Evolutionary conservation across 129 eudicot species (phyloP), one percentile per base, ranked within the genome.

Genomic region (Rutidosis leptorrhynchoides): DNA sequence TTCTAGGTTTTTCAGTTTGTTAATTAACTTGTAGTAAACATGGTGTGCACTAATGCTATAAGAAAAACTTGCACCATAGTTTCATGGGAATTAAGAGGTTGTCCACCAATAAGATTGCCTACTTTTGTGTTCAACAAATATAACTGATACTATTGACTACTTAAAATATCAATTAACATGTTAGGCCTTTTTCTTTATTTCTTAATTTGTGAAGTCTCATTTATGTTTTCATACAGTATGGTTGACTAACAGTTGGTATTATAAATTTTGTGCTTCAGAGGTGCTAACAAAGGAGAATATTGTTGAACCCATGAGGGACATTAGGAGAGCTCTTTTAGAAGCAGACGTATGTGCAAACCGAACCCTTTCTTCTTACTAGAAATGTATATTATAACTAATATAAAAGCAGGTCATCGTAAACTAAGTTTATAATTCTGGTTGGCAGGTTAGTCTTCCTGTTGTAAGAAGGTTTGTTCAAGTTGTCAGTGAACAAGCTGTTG

Each of bases 361-460:
- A 15, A 19, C 2, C 5, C 19, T 51, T 26, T 72, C 26, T 29
- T 64, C 55, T 32, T 24, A 54, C 55, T 14, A 45, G 6, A 71
- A 61, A 57, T 43, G 42, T 10, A 55, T 55, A 55, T 33, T 55
- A 23, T 20, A 21, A 9, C 1, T 48, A 37, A 15, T 20, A 19
- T 9, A 15, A 21, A 15, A 59, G 33, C 30, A 20, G 55, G 22
- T 19, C 45, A 61, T 51, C 52, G 28, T 49, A 57, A 24, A 14
- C 45, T 29, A 22, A 70, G 43, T 72, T 62, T 46, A 17, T 46
- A 21, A 26, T 25, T 76, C 53, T 46, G 32, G 54, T 62, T 77
- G 68, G 55, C 87, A 93, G 98, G 98, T 93, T 48, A 93, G 98
- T 53, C 96, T 93, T 74, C 98, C 98, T 42, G 98, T 93, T 74